Conservation (phyloP, 345 rosid species). For the Pistacia integerrima region DNA sequence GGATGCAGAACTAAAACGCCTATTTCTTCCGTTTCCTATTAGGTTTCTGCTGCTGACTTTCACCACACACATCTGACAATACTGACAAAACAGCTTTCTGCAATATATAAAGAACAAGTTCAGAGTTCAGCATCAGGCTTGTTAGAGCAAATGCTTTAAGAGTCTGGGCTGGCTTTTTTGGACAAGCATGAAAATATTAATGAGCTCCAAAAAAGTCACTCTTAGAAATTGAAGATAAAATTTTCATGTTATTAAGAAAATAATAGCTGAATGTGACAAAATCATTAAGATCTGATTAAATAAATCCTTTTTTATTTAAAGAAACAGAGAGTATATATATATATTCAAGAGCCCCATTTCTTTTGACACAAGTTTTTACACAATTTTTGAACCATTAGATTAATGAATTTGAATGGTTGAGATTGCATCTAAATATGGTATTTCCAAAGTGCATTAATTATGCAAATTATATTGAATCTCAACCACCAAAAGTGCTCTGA, state of each 20-base stretch:
- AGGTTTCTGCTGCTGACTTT: conserved; percentile 31
- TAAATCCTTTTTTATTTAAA: not conserved
- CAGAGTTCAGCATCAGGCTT: conserved; percentile 15
- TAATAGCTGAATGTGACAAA: not conserved
- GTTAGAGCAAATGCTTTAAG: not conserved
- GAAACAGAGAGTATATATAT: not conserved
- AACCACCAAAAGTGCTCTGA: too few relatives aligned
- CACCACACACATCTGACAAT: conserved; percentile 29
- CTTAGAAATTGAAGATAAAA: not conserved
- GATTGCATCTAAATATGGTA: too few relatives aligned
- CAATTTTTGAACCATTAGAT: too few relatives aligned
- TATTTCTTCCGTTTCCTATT: conserved; percentile 27
- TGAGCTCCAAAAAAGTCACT: not conserved
- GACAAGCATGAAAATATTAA: conserved; percentile 8
- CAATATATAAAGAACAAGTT: conserved; percentile 11
- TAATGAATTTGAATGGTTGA: too few relatives aligned
- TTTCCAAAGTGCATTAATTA: too few relatives aligned
- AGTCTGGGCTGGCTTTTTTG: not conserved
- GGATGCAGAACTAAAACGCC: conserved; percentile 18
- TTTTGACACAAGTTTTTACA: too few relatives aligned
- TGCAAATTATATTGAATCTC: too few relatives aligned
- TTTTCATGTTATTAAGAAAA: not conserved
- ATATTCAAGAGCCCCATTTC: too few relatives aligned
- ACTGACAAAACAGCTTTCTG: conserved; percentile 43
- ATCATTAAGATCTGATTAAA: not conserved